Conservation (phyloP, 2,329 filamentous ascomycete species). For the Fusarium sp. region DNA sequence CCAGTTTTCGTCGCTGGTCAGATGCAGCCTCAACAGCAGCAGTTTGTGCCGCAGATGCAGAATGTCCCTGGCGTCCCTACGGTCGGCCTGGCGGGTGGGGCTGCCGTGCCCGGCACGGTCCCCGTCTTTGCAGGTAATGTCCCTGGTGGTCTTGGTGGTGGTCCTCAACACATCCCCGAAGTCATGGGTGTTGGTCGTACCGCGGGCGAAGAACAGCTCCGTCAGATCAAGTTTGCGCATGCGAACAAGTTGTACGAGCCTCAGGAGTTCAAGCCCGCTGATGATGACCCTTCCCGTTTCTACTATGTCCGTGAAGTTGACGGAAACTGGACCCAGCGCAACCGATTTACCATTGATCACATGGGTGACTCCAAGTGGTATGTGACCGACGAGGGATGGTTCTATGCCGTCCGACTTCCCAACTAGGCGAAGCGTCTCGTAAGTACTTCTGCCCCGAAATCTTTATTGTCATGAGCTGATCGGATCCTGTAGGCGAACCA, state of each 20-base stretch:
- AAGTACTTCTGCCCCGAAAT: conserved; percentile 2
- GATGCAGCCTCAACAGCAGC: conserved; percentile 28
- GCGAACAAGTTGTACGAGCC: conserved; percentile 65
- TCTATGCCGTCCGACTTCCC: conserved; percentile 70
- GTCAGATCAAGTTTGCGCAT: conserved; percentile 63
- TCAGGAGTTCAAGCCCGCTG: conserved; percentile 73
- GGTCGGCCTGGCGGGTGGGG: conserved; percentile 45
- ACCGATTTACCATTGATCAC: conserved; percentile 70
- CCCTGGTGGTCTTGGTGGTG: conserved; percentile 37
- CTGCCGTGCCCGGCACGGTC: conserved; percentile 41
- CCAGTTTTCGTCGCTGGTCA: conserved; percentile 52
- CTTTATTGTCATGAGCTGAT: conserved; percentile 13
- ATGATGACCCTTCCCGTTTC: conserved; percentile 69
- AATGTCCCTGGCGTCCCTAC: conserved; percentile 46
- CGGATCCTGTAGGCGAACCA: conserved; percentile 12
- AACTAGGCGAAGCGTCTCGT: conserved; percentile 44
- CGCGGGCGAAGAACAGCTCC: conserved; percentile 59
- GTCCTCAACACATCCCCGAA: conserved; percentile 56
- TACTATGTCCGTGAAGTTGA: conserved; percentile 73
- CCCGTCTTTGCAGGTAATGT: conserved; percentile 58
- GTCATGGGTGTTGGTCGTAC: conserved; percentile 66
- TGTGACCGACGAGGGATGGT: conserved; percentile 66
- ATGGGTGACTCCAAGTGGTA: conserved; percentile 71
- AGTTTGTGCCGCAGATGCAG: conserved; percentile 45
- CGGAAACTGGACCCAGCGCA: conserved; percentile 69